phyloP scores from a whole-genome alignment of 768 basidiomycete species.

The Auricularia sp. region DNA sequence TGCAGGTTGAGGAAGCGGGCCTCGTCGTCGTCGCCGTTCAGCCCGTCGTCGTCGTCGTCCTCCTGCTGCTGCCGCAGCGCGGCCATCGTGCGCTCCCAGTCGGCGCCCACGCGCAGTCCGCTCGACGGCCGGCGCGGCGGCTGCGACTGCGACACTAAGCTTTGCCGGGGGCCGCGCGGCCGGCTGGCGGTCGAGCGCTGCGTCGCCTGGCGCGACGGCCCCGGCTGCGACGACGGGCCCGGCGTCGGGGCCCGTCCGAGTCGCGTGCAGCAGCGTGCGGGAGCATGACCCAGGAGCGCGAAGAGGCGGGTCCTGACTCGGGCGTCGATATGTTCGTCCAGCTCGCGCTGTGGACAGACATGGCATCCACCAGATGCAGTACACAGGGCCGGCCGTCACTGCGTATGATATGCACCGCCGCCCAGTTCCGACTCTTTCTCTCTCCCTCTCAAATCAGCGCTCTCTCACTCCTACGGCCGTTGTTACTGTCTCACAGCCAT shows the following conservation, averaged over 20 bases:
- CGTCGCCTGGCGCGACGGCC: not conserved
- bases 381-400: not conserved
- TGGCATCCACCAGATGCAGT: not conserved
- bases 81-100: slow-evolving; percentile 18
- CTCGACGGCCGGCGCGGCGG: not conserved
- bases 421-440: too few relatives aligned
- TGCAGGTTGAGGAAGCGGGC: slow-evolving; percentile 81
- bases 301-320: not conserved
- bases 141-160: not conserved
- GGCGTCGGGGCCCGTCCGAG: not conserved
- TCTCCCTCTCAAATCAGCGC: too few relatives aligned
- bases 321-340: not conserved
- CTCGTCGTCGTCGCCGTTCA: slow-evolving; percentile 55
- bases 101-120: slow-evolving; percentile 6
- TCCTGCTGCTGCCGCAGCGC: slow-evolving; percentile 31
- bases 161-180: not conserved
- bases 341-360: not conserved
- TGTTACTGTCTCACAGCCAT: too few relatives aligned
- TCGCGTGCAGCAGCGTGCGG: not conserved
- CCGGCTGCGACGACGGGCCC: not conserved
- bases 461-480: too few relatives aligned
- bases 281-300: not conserved
- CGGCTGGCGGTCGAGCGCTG: not conserved
- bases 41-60: slow-evolving; percentile 44
- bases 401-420: too few relatives aligned